phyloP scores from a whole-genome alignment of 78 protist species.

The Dictyostelium purpureum region DNA sequence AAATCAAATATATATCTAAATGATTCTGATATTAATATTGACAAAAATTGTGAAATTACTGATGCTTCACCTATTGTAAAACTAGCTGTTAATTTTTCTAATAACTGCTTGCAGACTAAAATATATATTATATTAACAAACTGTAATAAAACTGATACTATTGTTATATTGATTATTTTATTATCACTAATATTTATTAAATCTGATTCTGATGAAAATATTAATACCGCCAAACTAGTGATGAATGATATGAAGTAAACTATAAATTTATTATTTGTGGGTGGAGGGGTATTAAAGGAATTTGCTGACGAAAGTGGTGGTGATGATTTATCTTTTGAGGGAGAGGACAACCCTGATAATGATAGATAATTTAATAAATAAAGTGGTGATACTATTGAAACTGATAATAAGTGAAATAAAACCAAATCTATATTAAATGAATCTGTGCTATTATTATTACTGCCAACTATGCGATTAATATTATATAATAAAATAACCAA shows the following conservation, averaged over 20 bases:
- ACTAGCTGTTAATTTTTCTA: conserved; percentile 14
- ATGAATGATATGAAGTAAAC: not conserved
- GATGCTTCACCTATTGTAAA: conserved; percentile 67
- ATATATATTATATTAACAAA: not conserved
- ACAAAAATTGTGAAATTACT: conserved; percentile 5
- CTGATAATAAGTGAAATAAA: not conserved
- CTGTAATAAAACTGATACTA: not conserved
- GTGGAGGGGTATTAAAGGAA: not conserved
- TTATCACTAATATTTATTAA: not conserved
- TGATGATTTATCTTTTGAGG: too few species aligned
- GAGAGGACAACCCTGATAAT: too few species aligned
- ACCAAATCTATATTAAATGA: not conserved
- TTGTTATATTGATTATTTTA: not conserved
- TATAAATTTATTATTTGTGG: not conserved
- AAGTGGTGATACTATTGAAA: not conserved
- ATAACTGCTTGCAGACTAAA: not conserved
- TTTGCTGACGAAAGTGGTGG: too few species aligned
- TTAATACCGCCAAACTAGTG: too few species aligned
- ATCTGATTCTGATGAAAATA: not conserved
- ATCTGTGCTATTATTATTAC: not conserved
- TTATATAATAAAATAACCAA: not conserved
- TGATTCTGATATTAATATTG: not conserved
- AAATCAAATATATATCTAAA: not conserved
- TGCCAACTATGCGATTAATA: not conserved
- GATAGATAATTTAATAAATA: not conserved